These are phyloP conservation scores for Xanthoparmelia taractica DNA, from an alignment of 495 filamentous ascomycete genomes.

Conservation along the genomic window DNA sequence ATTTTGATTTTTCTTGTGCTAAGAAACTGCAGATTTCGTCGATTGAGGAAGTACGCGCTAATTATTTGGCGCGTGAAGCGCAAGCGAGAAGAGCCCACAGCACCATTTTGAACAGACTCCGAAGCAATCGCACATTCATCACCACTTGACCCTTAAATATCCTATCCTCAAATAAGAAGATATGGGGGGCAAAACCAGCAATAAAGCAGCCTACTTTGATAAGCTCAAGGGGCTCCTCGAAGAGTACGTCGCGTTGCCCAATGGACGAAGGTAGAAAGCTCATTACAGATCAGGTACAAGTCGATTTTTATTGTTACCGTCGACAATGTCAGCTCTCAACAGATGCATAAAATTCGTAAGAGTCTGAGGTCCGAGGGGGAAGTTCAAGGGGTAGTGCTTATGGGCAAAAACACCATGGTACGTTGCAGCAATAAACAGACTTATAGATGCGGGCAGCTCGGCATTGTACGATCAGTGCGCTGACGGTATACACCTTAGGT, in stretches of 20 bases:
- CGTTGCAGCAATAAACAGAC: background rate
- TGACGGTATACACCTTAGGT: constrained; percentile 44
- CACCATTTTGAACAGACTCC: background rate
- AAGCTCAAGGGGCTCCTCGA: constrained; percentile 93
- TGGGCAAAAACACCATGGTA: constrained; percentile 80
- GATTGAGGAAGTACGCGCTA: background rate
- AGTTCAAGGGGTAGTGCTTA: constrained; percentile 72
- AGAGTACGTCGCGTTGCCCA: constrained; percentile 49
- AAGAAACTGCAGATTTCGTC: background rate
- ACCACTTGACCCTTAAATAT: constrained; percentile 78
- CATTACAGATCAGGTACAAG: constrained; percentile 31
- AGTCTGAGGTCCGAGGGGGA: constrained; percentile 72
- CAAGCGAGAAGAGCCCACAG: constrained; percentile 3
- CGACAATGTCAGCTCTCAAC: constrained; percentile 95
- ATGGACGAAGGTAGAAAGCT: background rate
- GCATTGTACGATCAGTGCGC: background rate
- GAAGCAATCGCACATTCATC: constrained; percentile 11
- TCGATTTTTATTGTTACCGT: constrained; percentile 95
- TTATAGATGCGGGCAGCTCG: background rate
- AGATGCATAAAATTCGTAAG: constrained; percentile 99
- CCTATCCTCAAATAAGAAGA: constrained; percentile 97
- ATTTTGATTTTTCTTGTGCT: background rate
- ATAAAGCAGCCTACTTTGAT: constrained; percentile 98
- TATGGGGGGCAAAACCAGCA: constrained; percentile 92
- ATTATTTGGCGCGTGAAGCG: background rate